phyloP scores from a whole-genome alignment of 2,329 filamentous ascomycete genomes.

The Claviceps sorghi region DNA sequence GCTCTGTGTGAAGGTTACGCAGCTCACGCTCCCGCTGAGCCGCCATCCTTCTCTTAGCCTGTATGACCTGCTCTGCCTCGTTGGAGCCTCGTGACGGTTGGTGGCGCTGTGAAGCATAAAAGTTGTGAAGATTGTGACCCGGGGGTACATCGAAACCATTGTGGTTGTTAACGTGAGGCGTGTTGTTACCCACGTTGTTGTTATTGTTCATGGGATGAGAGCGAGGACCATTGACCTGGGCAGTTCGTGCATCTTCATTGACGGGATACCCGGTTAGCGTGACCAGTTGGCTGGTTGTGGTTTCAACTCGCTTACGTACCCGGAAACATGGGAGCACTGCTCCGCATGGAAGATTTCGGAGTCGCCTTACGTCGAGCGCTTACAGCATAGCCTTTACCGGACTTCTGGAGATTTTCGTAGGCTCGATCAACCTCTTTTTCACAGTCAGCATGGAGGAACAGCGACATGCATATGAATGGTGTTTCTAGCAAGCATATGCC shows the following conservation, averaged over 20 bases:
- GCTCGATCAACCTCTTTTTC: slow-evolving; percentile 81
- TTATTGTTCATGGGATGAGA: slow-evolving; percentile 76
- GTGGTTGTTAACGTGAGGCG: slow-evolving; percentile 38
- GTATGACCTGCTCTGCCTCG: slow-evolving; percentile 97
- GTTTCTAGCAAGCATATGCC: background rate
- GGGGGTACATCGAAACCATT: slow-evolving; percentile 65
- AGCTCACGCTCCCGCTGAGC: slow-evolving; percentile 97
- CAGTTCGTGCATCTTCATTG: slow-evolving; percentile 53
- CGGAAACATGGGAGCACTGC: slow-evolving; percentile 5
- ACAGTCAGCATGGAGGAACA: background rate
- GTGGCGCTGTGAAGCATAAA: slow-evolving; percentile 87
- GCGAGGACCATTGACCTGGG: slow-evolving; percentile 48
- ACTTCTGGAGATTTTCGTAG: slow-evolving; percentile 90
- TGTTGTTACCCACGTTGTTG: slow-evolving; percentile 54
- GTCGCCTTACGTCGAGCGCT: slow-evolving; percentile 56
- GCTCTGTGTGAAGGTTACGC: slow-evolving; percentile 99
- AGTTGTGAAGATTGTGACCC: slow-evolving; percentile 72
- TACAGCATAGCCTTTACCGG: slow-evolving; percentile 74
- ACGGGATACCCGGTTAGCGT: slow-evolving; percentile 11
- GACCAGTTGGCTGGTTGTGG: slow-evolving; percentile 2
- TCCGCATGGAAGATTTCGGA: slow-evolving; percentile 6
- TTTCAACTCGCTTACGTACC: slow-evolving; percentile 1
- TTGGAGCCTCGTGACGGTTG: slow-evolving; percentile 67
- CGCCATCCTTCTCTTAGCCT: slow-evolving; percentile 98
- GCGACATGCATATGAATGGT: background rate